Evolutionary conservation across 345 rosid genomes (phyloP).

Genomic region (Salix brachista): DNA sequence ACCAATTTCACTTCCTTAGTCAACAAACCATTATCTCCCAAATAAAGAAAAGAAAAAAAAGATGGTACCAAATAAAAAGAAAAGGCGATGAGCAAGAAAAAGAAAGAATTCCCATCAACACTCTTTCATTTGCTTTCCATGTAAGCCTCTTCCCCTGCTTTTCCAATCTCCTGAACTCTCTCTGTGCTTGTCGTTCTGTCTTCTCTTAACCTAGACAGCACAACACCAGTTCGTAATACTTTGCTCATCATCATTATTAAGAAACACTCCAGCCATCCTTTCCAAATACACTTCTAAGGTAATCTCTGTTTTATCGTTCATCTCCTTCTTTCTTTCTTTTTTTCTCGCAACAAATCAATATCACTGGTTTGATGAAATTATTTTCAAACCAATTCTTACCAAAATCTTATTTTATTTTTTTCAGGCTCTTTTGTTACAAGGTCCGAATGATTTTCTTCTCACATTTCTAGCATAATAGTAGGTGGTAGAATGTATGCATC

Average conservation of each 20-base stretch:
- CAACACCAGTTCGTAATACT: not conserved
- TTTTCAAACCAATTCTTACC: not conserved
- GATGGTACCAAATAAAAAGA: constrained; percentile 4
- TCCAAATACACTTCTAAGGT: not conserved
- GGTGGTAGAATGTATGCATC: not conserved
- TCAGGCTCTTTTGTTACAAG: not conserved
- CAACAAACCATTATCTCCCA: constrained; percentile 37
- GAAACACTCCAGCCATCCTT: not conserved
- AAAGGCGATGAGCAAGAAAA: constrained; percentile 6
- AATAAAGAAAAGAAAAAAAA: not conserved
- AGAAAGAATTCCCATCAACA: constrained; percentile 9
- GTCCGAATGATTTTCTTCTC: not conserved
- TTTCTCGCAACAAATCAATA: not conserved
- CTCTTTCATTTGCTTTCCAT: constrained; percentile 27
- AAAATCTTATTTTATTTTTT: not conserved
- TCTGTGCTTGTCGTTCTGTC: not conserved
- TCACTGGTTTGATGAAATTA: not conserved
- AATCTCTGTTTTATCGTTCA: not conserved
- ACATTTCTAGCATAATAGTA: not conserved
- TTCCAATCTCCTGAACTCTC: not conserved
- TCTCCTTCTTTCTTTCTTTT: too few species aligned
- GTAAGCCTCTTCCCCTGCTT: constrained; percentile 17
- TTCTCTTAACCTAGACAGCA: not conserved
- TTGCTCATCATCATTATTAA: not conserved
- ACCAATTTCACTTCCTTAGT: constrained; percentile 33